Conservation (phyloP, 2,329 filamentous ascomycete species). For the Ophiostoma pallidulum region DNA sequence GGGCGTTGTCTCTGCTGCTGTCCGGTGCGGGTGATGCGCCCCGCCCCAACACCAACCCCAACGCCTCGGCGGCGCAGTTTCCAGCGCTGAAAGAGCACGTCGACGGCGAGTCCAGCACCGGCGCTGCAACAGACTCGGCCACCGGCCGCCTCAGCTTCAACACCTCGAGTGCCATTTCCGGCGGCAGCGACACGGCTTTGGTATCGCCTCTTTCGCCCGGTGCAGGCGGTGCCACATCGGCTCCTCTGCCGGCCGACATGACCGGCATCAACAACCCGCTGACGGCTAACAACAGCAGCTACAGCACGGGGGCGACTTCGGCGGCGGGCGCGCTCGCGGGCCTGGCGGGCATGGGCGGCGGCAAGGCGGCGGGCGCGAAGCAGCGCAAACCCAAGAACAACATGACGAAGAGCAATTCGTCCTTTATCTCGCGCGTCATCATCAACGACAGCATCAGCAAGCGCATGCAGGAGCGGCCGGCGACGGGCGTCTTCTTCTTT, state of each 20-base stretch:
- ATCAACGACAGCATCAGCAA: slow-evolving; percentile 74
- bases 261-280: slow-evolving; percentile 3
- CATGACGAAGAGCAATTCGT: slow-evolving; percentile 96
- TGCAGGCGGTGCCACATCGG: slow-evolving; percentile 34
- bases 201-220: slow-evolving; percentile 49
- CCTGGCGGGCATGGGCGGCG: slow-evolving; percentile 52
- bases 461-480: slow-evolving; percentile 66
- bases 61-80: slow-evolving; percentile 5
- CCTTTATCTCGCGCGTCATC: slow-evolving; percentile 94
- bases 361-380: slow-evolving; percentile 64
- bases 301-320: slow-evolving; percentile 20
- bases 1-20: slow-evolving; percentile 43
- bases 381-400: slow-evolving; percentile 94
- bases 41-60: too few relatives aligned
- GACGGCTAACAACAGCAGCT: slow-evolving; percentile 20
- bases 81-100: slow-evolving; percentile 12
- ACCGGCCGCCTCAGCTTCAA: slow-evolving; percentile 15
- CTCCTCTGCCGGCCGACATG: not conserved
- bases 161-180: slow-evolving; percentile 13
- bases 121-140: slow-evolving; percentile 8
- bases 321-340: slow-evolving; percentile 69
- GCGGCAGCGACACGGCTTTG: slow-evolving; percentile 21
- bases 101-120: slow-evolving; percentile 11
- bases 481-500: slow-evolving; percentile 79
- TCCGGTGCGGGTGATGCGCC: slow-evolving; percentile 35